Evolutionary conservation across 2,329 filamentous ascomycete species (phyloP).

Genomic region (Stagonosporopsis tanaceti): DNA sequence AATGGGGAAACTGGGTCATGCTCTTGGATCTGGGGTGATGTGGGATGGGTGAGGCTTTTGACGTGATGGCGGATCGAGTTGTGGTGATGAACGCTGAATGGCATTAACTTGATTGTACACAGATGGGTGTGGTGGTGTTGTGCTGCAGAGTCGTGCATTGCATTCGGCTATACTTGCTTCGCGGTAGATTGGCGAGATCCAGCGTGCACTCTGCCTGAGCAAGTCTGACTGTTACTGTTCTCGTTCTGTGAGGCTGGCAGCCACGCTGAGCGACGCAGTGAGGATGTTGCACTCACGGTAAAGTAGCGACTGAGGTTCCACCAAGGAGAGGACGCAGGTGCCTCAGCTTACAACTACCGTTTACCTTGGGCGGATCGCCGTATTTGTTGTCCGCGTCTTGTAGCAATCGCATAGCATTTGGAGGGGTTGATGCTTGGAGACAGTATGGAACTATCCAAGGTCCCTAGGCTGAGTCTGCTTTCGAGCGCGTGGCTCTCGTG

Average conservation of each 20-base stretch:
- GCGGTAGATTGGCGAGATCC: not conserved
- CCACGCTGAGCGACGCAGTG: not conserved
- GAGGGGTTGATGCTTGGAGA: not conserved
- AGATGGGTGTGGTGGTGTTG: not conserved
- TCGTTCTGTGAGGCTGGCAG: not conserved
- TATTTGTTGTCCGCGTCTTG: not conserved
- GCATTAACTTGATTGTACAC: not conserved
- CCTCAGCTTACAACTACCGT: not conserved
- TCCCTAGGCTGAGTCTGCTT: not conserved
- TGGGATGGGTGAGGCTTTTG: not conserved
- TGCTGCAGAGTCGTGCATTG: not conserved
- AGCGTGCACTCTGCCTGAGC: not conserved
- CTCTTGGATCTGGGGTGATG: not conserved
- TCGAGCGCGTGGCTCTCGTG: not conserved
- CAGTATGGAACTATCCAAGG: not conserved
- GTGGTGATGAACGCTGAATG: not conserved
- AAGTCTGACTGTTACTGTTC: not conserved
- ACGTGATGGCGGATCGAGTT: not conserved
- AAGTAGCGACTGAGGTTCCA: not conserved
- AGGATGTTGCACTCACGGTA: not conserved
- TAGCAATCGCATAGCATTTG: not conserved
- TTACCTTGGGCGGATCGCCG: not conserved
- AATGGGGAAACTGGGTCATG: not conserved
- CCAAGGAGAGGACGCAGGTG: slow-evolving; percentile 1
- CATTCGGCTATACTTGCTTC: not conserved